phyloP scores from a whole-genome alignment of 768 basidiomycete genomes.

The Mycena latifolia region DNA sequence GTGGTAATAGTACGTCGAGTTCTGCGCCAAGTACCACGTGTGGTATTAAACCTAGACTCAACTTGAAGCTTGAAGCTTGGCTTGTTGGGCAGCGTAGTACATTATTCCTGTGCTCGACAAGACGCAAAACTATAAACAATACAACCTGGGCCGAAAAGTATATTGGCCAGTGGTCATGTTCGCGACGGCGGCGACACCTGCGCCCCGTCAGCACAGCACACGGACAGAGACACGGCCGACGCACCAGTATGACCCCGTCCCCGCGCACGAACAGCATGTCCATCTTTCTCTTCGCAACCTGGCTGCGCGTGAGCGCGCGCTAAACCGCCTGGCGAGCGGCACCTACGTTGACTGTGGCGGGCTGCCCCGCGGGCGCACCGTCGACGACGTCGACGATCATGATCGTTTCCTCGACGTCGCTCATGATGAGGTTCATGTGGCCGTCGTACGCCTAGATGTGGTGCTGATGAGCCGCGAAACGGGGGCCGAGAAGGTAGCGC shows the following conservation, averaged over 20 bases:
- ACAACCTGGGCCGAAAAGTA: no score
- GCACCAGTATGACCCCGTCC: conserved; percentile 95
- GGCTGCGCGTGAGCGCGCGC: conserved; percentile 6
- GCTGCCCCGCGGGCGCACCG: conserved; percentile 62
- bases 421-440: conserved; percentile 99
- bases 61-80: no score
- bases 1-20: no score
- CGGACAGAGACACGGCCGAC: conserved; percentile 42
- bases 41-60: no score
- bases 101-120: conserved; percentile 25
- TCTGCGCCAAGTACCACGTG: no score
- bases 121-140: conserved; percentile 27
- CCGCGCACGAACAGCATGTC: conserved; percentile 99
- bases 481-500: conserved; percentile 16
- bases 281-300: conserved; percentile 95
- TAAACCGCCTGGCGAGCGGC: conserved; percentile 1
- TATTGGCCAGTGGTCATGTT: no score
- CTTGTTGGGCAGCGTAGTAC: no score
- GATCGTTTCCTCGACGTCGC: conserved; percentile 97
- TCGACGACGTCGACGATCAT: conserved; percentile 94
- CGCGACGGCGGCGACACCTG: conserved; percentile 88
- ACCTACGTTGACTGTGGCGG: conserved; percentile 74
- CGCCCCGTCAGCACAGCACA: conserved; percentile 6
- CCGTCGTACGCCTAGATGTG: conserved; percentile 93
- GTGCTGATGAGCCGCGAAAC: conserved; percentile 29